phyloP scores from a whole-genome alignment of 2,329 filamentous ascomycete genomes.

The Byssoonygena ceratinophila region DNA sequence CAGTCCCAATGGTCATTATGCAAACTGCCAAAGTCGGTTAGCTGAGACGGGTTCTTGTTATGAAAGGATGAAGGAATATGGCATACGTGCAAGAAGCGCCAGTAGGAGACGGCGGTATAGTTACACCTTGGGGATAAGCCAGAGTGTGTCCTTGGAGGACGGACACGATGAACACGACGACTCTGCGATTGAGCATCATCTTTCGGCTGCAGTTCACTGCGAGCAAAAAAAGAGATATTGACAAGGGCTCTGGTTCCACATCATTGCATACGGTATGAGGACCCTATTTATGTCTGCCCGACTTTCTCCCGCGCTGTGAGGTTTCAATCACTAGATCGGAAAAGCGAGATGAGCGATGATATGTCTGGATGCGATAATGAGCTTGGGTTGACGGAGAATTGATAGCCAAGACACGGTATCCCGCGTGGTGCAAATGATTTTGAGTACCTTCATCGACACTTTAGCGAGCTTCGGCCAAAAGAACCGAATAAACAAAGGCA shows the following conservation, averaged over 20 bases:
- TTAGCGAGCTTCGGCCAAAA: neutral
- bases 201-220: neutral
- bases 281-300: conserved; percentile 6
- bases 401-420: conserved; percentile 1
- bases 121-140: neutral
- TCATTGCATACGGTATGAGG: neutral
- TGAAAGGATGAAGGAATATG: neutral
- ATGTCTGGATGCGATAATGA: neutral
- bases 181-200: neutral
- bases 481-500: neutral
- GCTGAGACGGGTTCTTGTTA: neutral
- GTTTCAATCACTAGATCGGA: neutral
- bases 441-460: conserved; percentile 4
- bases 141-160: neutral
- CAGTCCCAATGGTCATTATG: conserved; percentile 7
- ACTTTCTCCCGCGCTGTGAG: neutral
- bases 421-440: neutral
- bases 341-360: neutral
- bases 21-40: neutral
- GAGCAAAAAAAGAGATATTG: neutral
- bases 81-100: conserved; percentile 3
- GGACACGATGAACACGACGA: neutral
- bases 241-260: neutral
- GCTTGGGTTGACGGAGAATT: neutral
- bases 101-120: neutral